phyloP scores from a whole-genome alignment of 495 filamentous ascomycete species.

The Aspergillus haitiensis region DNA sequence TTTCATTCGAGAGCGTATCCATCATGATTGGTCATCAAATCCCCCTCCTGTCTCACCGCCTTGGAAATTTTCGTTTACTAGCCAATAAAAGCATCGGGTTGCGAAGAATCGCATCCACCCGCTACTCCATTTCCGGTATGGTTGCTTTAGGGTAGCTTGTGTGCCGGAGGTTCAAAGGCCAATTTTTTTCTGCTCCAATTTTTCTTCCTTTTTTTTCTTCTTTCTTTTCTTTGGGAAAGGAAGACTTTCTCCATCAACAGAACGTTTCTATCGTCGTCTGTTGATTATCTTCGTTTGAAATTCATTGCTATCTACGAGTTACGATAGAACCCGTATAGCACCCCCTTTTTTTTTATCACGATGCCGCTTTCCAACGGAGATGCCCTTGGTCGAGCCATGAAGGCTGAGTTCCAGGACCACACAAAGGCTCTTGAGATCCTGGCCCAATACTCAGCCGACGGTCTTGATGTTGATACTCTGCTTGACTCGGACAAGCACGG shows the following conservation, averaged over 20 bases:
- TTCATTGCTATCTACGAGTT: constrained; percentile 25
- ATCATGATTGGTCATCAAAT: constrained; percentile 12
- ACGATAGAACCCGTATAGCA: constrained; percentile 28
- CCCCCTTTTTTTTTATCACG: constrained; percentile 34
- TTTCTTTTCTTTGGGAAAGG: constrained; percentile 58
- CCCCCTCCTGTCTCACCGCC: constrained; percentile 33
- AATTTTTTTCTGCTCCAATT: constrained; percentile 39
- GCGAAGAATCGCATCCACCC: constrained; percentile 5
- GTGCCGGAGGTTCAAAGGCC: constrained; percentile 36
- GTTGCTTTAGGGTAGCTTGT: constrained; percentile 22
- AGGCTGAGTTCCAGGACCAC: constrained; percentile 54
- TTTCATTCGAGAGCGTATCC: background rate
- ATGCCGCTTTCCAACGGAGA: constrained; percentile 75
- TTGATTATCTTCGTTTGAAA: constrained; percentile 40
- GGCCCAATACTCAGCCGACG: constrained; percentile 74
- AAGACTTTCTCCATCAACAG: constrained; percentile 55
- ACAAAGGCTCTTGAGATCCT: constrained; percentile 75
- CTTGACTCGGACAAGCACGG: constrained; percentile 85
- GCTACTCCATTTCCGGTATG: constrained; percentile 29
- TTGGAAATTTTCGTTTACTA: constrained; percentile 37
- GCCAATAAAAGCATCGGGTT: constrained; percentile 30
- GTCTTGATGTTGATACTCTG: constrained; percentile 77
- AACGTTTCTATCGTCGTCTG: constrained; percentile 45
- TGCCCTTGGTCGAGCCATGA: constrained; percentile 44
- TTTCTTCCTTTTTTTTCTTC: constrained; percentile 48